A percentile compares a stretch with the other conserved stretches of the same genome.
Evolutionary conservation across 768 basidiomycete species (phyloP).

Genomic region (Mycena rebaudengoi): DNA sequence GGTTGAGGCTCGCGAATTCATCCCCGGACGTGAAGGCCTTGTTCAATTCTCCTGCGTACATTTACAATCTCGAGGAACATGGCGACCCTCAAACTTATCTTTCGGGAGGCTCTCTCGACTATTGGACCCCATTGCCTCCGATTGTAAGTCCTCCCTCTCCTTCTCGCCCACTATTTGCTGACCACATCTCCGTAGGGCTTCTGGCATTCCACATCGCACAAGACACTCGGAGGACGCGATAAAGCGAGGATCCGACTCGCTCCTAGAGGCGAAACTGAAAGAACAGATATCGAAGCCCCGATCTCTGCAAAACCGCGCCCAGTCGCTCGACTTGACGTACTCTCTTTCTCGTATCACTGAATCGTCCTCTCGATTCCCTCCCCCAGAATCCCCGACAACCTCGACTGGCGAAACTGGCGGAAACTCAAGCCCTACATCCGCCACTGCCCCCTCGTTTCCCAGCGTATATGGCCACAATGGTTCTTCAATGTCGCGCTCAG

Average conservation of each 20-base stretch:
- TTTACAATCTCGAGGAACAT: constrained; percentile 80
- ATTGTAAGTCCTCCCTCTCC: constrained; percentile 59
- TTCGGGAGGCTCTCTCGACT: constrained; percentile 52
- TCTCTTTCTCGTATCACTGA: constrained; percentile 87
- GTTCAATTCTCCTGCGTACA: constrained; percentile 87
- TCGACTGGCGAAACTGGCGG: constrained; percentile 79
- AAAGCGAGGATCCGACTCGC: constrained; percentile 85
- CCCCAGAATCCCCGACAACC: constrained; percentile 83
- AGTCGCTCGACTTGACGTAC: constrained; percentile 87
- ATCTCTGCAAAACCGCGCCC: constrained; percentile 85
- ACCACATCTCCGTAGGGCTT: constrained; percentile 60
- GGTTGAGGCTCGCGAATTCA: constrained; percentile 85
- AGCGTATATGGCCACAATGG: constrained; percentile 91
- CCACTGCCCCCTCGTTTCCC: constrained; percentile 82
- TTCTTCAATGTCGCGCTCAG: constrained; percentile 59
- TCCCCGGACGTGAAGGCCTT: constrained; percentile 96
- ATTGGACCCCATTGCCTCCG: constrained; percentile 80
- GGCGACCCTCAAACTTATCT: constrained; percentile 70
- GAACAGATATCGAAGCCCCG: constrained; percentile 81
- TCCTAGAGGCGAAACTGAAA: constrained; percentile 85
- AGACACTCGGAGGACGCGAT: constrained; percentile 78
- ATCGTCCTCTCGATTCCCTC: constrained; percentile 63
- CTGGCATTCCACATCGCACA: constrained; percentile 71
- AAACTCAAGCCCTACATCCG: constrained; percentile 82
- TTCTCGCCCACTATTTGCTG: constrained; percentile 28